Conservation (phyloP, 2,329 filamentous ascomycete species). For the Penicillium corylophilum region DNA sequence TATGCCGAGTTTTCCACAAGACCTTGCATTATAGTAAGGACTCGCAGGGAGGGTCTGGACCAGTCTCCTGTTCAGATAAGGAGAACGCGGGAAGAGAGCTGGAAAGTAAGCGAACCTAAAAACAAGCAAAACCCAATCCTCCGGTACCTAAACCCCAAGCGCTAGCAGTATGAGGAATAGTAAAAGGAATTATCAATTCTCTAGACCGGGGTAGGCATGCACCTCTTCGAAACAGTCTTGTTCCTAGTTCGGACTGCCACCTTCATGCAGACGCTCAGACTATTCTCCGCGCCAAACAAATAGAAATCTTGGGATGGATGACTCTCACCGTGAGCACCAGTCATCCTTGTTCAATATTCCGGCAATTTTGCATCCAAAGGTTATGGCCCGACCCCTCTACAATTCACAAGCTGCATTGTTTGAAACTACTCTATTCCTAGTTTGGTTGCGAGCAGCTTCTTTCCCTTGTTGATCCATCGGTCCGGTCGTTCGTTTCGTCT, state of each 20-base stretch:
- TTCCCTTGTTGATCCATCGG: neutral
- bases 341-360: neutral
- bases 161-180: neutral
- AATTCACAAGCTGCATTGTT: neutral
- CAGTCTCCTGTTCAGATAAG: neutral
- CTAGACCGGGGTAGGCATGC: slow-evolving; percentile 7
- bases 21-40: neutral
- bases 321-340: neutral
- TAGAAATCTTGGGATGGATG: neutral
- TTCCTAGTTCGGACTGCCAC: slow-evolving; percentile 3
- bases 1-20: neutral
- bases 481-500: neutral
- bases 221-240: slow-evolving; percentile 6
- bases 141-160: neutral
- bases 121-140: neutral
- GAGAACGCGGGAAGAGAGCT: neutral
- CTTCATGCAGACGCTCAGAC: slow-evolving; percentile 9
- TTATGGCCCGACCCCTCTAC: neutral
- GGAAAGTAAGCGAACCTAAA: neutral
- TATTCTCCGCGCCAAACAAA: neutral
- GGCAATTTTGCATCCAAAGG: neutral
- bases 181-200: neutral
- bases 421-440: neutral
- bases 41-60: neutral
- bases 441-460: neutral